These are phyloP conservation scores for Trypanosoma theileri DNA, from an alignment of 208 protist species.

Conservation along the genomic window DNA sequence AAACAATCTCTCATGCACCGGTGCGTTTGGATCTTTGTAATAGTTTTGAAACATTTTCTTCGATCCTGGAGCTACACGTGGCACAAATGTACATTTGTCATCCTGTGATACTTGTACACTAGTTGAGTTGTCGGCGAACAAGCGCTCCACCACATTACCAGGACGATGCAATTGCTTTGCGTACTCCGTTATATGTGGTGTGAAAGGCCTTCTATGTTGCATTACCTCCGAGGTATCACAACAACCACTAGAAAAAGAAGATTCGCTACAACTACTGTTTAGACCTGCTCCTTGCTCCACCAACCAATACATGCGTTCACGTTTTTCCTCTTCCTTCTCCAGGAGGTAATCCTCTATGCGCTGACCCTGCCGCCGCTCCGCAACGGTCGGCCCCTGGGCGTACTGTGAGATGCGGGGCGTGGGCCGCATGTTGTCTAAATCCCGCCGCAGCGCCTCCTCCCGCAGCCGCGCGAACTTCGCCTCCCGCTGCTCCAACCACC, in stretches of 20 bases:
- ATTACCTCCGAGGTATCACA: neutral
- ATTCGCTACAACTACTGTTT: slow-evolving; percentile 11
- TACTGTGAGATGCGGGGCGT: slow-evolving; percentile 57
- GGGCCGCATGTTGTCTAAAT: slow-evolving; percentile 34
- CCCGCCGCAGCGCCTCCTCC: slow-evolving; percentile 33
- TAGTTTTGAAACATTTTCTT: slow-evolving; percentile 38
- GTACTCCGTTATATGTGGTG: slow-evolving; percentile 43
- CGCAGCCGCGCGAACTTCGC: slow-evolving; percentile 31
- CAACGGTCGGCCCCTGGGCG: slow-evolving; percentile 40
- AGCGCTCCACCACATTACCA: slow-evolving; percentile 58
- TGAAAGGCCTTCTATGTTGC: slow-evolving; percentile 9
- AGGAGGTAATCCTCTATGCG: slow-evolving; percentile 60
- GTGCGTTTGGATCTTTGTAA: slow-evolving; percentile 37
- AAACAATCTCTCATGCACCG: slow-evolving; percentile 58
- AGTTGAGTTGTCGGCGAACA: slow-evolving; percentile 34
- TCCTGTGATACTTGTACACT: neutral
- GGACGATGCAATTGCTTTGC: slow-evolving; percentile 36
- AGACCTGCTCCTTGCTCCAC: slow-evolving; percentile 34
- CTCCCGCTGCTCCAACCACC: slow-evolving; percentile 50
- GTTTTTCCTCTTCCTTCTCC: slow-evolving; percentile 48
- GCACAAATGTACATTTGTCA: slow-evolving; percentile 58
- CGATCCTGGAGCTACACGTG: slow-evolving; percentile 44
- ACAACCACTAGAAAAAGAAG: slow-evolving; percentile 4
- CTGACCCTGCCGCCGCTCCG: slow-evolving; percentile 24
- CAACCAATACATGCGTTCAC: slow-evolving; percentile 49